Base-by-base conservation (phyloP, 1,284 basidiomycete species). In the Cystobasidium pallidum region DNA sequence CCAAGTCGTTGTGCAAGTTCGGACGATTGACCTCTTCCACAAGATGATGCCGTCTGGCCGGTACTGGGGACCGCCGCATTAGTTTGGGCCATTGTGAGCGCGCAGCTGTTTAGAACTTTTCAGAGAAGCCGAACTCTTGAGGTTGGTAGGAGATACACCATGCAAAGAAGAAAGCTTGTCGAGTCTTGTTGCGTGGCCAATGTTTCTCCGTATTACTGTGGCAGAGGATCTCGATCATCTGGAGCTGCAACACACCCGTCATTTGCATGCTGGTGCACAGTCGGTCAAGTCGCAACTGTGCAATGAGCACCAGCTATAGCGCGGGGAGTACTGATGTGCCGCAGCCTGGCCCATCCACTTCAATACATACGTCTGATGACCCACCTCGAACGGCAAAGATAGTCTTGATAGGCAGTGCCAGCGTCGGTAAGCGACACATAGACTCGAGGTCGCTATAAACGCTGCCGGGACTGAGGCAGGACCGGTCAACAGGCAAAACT, bases 401-500 rank as follows among this genome's bases (percentile, higher is more conserved):
- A 24, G 51, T 73, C 28, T 28, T 77, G 8, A 66, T 78, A 19
- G 77, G 77, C 10, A 57, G 39, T 70, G 67, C 45, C 43, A 55
- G 68, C 34, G 49, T 54, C 55, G 68, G 55, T 59, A 4, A 34
- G 55, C 24, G 34, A 39, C 34, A n/a, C 47, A 47, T 41, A 47
- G 13, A 30, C 61, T 21, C 28, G 39, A 8, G 32, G 28, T 57
- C 24, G 21, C 26, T 34, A 21, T 13, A 39, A 6, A 39, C 36
- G 13, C 6, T 39, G 36, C 36, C 7, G 6, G 36, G 13, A 39
- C 36, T 39, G 36, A 39, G 36, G 13, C 6, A 13, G 36, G 36
- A 72, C 39, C 32, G 68, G 19, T 55, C 54, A 7, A 52, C 72
- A 24, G 77, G 77, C 70, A 78, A 78, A 74, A 77, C 77, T 1